phyloP scores from a whole-genome alignment of 495 filamentous ascomycete species.

The Hypoxylon crocopeplum region DNA sequence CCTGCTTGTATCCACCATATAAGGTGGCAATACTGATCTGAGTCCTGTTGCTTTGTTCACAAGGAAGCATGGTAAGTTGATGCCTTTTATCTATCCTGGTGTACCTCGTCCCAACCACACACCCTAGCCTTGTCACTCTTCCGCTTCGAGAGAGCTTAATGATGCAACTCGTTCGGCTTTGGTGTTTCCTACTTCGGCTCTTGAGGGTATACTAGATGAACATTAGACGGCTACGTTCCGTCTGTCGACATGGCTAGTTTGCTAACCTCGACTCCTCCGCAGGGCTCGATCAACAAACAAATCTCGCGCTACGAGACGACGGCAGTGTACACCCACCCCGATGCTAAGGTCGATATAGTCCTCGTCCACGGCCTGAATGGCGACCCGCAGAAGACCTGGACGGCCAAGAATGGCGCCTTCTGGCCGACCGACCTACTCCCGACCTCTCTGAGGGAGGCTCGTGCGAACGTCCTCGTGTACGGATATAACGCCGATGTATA shows the following conservation, averaged over 20 bases:
- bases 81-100: slow-evolving; percentile 4
- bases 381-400: slow-evolving; percentile 78
- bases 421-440: slow-evolving; percentile 83
- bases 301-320: slow-evolving; percentile 74
- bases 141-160: background rate
- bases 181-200: slow-evolving; percentile 11
- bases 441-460: slow-evolving; percentile 62
- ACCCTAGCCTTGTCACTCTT: background rate
- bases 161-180: slow-evolving; percentile 12
- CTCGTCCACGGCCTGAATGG: slow-evolving; percentile 88
- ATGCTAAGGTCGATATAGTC: slow-evolving; percentile 70
- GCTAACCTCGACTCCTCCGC: slow-evolving; percentile 23
- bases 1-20: slow-evolving; percentile 12
- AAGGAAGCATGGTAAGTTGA: slow-evolving; percentile 43
- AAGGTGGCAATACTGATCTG: slow-evolving; percentile 19
- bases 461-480: slow-evolving; percentile 77
- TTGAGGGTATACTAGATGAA: slow-evolving; percentile 5
- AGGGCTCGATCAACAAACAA: slow-evolving; percentile 58
- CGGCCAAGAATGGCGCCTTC: slow-evolving; percentile 68
- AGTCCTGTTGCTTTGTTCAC: slow-evolving; percentile 26
- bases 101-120: background rate
- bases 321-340: slow-evolving; percentile 67
- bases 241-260: slow-evolving; percentile 18
- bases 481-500: slow-evolving; percentile 86
- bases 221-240: slow-evolving; percentile 3